Evolutionary conservation across 2,329 filamentous ascomycete species (phyloP), one percentile per base, ranked within the genome.

Genomic region (Stagonosporopsis chrysanthemi): DNA sequence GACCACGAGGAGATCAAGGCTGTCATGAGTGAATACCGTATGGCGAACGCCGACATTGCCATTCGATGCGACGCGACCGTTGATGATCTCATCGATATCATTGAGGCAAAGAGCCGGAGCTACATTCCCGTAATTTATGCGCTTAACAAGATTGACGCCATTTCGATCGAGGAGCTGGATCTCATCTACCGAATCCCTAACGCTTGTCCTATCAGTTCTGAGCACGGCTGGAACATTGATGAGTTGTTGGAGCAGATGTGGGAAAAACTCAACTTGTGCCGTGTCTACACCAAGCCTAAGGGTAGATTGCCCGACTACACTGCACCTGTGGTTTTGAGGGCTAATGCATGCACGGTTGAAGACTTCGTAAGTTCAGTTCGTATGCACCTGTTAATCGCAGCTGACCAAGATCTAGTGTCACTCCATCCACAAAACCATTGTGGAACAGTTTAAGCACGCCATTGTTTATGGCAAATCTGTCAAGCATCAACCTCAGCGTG

Each of bases 91-190:
- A 99, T 99, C 73, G 95, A 99, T 78, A 81, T 99, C 19, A 85
- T 99, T 42, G 95, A 99, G 78, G 94, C 94, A 43, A 97, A 91
- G 83, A 92, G 90, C 75, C 86, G 95, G 78, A 92, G 91, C 75
- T 99, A 99, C 77, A 98, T 99, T 65, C 95, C 95, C n/a, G 95
- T 98, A 63, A 91, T 99, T 52, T 99, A 99, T 80, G 95, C 96
- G 39, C 84, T 99, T 70, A 99, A 99, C 86, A 99, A 99, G 83
- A 99, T 99, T 68, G 95, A 99, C 79, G 88, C 93, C 52, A 98
- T 99, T 76, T 94, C 91, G 48, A 98, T 99, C 68, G 94, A 99
- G 79, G 95, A 99, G 79, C 84, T 99, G 60, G 95, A 99, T 78
- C 82, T 99, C 60, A 84, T 99, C 26, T 98, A 99, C 80, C 89